A percentile compares a stretch with the other conserved stretches of the same genome.
These are phyloP conservation scores for Polysphondylium violaceum DNA, from an alignment of 78 protist species.

Conservation along the genomic window DNA sequence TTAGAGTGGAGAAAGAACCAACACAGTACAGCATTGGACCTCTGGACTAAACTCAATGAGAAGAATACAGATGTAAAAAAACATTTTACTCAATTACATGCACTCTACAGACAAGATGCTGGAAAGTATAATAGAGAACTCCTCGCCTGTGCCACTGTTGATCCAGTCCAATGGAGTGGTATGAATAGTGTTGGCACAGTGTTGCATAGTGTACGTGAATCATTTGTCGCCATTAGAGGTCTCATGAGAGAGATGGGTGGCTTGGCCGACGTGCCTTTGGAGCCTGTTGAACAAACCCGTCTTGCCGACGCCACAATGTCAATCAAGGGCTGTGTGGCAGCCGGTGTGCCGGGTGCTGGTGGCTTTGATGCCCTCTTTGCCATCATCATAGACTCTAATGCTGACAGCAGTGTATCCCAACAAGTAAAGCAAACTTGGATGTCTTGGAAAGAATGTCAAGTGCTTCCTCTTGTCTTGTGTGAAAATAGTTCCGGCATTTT, in stretches of 20 bases:
- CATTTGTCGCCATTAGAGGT: slow-evolving; percentile 46
- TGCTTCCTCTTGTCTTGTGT: slow-evolving; percentile 30
- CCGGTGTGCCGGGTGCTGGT: slow-evolving; percentile 92
- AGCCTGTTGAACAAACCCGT: slow-evolving; percentile 85
- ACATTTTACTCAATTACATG: slow-evolving; percentile 17
- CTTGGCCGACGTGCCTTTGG: slow-evolving; percentile 82
- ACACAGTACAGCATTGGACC: not conserved
- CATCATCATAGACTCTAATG: slow-evolving; percentile 44
- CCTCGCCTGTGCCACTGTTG: not conserved
- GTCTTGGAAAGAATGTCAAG: slow-evolving; percentile 57
- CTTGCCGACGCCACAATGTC: slow-evolving; percentile 75
- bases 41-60: slow-evolving; percentile 42
- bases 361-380: slow-evolving; percentile 92
- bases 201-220: not conserved
- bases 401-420: not conserved
- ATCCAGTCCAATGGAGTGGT: not conserved
- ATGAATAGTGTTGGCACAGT: not conserved
- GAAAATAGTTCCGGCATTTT: slow-evolving; percentile 58
- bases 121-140: not conserved
- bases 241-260: slow-evolving; percentile 73
- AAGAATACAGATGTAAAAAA: slow-evolving; percentile 35
- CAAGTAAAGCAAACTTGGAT: slow-evolving; percentile 50
- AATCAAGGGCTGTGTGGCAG: slow-evolving; percentile 73
- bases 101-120: not conserved
- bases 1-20: slow-evolving; percentile 77